These are phyloP conservation scores for Spergularia marina DNA, from an alignment of 148 eudicot species.

Conservation along the genomic window DNA sequence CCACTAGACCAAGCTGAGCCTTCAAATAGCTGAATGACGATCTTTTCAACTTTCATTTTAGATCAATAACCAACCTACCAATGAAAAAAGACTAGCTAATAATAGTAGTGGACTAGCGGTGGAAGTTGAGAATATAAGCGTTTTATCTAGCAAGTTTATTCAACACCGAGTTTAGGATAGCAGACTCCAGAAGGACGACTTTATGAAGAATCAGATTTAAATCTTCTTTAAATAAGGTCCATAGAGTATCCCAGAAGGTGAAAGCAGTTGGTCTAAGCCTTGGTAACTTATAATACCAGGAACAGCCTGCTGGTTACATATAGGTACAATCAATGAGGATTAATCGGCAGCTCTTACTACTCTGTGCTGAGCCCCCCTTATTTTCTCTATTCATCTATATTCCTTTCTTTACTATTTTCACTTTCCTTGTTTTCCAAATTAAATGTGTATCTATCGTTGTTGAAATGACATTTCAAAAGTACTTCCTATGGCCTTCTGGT, in stretches of 20 bases:
- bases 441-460: not conserved
- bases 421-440: not conserved
- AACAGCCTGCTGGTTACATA: too few species aligned
- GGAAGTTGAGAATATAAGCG: too few species aligned
- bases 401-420: not conserved
- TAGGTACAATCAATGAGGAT: not conserved
- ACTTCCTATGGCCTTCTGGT: not conserved
- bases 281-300: too few species aligned
- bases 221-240: not conserved
- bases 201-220: not conserved
- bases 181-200: too few species aligned
- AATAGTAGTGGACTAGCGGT: too few species aligned
- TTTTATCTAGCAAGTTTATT: too few species aligned
- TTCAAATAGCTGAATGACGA: too few species aligned
- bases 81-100: too few species aligned
- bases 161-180: too few species aligned
- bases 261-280: not conserved
- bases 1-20: too few species aligned
- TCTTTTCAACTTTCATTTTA: too few species aligned
- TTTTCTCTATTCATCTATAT: not conserved
- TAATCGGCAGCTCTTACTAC: not conserved
- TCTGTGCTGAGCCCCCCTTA: not conserved
- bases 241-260: not conserved
- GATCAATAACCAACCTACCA: too few species aligned
- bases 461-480: not conserved